phyloP scores from a whole-genome alignment of 2,329 filamentous ascomycete species.

The Anisogramma anomala region DNA sequence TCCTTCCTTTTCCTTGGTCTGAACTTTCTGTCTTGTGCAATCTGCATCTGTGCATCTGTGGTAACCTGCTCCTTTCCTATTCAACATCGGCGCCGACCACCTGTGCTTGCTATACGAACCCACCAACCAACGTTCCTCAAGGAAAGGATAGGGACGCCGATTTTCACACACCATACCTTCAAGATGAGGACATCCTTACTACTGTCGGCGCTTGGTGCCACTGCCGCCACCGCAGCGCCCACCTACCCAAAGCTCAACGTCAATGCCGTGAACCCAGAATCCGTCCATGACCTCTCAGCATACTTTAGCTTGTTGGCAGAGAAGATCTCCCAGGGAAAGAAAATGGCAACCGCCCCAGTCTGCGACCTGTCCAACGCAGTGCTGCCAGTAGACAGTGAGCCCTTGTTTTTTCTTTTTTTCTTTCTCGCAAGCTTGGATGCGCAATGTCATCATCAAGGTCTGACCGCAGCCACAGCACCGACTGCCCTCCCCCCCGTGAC shows the following conservation, averaged over 20 bases:
- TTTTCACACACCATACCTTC: conserved; percentile 7
- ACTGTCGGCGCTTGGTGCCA: conserved; percentile 33
- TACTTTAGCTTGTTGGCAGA: conserved; percentile 50
- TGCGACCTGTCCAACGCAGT: conserved; percentile 44
- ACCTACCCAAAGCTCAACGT: conserved; percentile 34
- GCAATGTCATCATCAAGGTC: conserved; percentile 9
- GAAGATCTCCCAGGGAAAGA: conserved; percentile 40
- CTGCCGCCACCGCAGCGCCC: conserved; percentile 32
- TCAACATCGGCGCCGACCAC: conserved; percentile 1
- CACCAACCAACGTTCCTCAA: too few species aligned
- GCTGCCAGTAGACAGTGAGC: conserved; percentile 28
- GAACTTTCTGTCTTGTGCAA: conserved; percentile 7
- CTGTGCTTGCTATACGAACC: not conserved
- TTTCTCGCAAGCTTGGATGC: not conserved
- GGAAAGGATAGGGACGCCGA: not conserved
- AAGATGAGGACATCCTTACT: conserved; percentile 42
- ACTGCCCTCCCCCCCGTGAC: conserved; percentile 49
- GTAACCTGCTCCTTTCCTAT: not conserved
- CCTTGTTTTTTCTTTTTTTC: not conserved
- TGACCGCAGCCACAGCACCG: conserved; percentile 33
- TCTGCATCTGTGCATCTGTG: conserved; percentile 4
- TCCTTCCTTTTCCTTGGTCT: conserved; percentile 5
- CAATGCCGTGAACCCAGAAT: conserved; percentile 27
- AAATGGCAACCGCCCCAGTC: conserved; percentile 28
- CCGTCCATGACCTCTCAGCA: conserved; percentile 37